Evolutionary conservation across 352 stramenopile species (phyloP), one percentile per base, ranked within the genome.

Genomic region (Bremia lactucae): DNA sequence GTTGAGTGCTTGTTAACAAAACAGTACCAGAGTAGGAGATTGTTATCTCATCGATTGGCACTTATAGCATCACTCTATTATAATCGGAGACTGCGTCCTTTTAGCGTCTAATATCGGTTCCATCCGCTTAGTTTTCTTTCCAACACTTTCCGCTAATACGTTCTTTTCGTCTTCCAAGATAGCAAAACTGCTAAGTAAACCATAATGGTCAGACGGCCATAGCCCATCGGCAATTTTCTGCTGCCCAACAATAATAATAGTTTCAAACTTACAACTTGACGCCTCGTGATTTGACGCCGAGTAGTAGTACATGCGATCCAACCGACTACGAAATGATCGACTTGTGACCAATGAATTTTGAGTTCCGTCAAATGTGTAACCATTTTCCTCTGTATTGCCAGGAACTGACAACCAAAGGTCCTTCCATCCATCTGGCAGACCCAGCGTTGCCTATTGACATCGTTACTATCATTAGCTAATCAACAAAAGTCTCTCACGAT

Each of bases 281-380:
- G 42, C 18, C 19, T 29, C 41, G 35, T 55, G 36, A 16, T 10
- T 42, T 23, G 50, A 28, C 6, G 58, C 38, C n/a, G 42, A 31
- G 42, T 76, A 82, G 20, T 77, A 84, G 46, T 84, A 87, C 44
- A 86, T 81, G 18, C 76, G 73, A 31, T 89, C 76, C 16, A 89
- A 56, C 9, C 76, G 76, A 49, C 73, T 89, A 13, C 64, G 76
- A 34, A 79, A 84, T 2, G 69, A 57, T 24, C 52, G 59, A 52
- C 70, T 85, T 24, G 56, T 55, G 37, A 89, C 74, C 39, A 87
- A 41, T 0, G 41, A 50, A 34, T 89, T 89, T 5, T 45, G 50
- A 23, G 65, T 64, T 14, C 72, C 76, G 31, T 89, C 76, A 37
- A 82, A 89, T 15, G 76, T 89, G 51, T 63, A 74, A 0, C 76